These are phyloP conservation scores for Colletotrichum sp. DNA, from an alignment of 2,329 filamentous ascomycete species.

Conservation along the genomic window DNA sequence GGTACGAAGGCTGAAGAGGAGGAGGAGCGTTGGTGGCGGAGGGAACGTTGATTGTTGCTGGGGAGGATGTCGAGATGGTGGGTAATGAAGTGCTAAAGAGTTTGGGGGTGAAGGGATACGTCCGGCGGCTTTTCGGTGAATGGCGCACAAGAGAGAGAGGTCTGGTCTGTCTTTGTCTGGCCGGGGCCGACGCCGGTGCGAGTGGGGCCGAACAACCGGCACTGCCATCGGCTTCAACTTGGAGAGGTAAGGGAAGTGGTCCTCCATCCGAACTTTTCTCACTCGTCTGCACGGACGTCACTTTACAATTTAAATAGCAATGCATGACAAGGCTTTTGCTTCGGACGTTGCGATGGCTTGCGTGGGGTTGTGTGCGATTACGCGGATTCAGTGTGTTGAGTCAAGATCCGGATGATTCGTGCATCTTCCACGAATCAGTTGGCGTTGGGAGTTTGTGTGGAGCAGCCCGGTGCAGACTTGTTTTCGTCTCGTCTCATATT, in stretches of 20 bases:
- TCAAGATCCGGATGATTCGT: not conserved
- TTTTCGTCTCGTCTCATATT: not conserved
- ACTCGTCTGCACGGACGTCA: not conserved
- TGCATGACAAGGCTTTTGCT: not conserved
- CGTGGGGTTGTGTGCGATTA: not conserved
- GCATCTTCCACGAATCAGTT: not conserved
- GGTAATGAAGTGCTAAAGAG: not conserved
- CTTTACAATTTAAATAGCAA: not conserved
- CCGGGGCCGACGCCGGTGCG: not conserved
- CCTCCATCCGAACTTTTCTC: not conserved
- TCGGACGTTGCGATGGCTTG: not conserved
- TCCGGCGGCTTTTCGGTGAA: not conserved
- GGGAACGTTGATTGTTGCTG: not conserved
- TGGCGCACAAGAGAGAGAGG: not conserved
- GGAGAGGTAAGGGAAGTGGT: not conserved
- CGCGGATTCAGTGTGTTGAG: not conserved
- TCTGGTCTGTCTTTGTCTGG: not conserved
- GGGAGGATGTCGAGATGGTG: not conserved
- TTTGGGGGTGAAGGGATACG: not conserved
- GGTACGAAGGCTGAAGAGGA: not conserved
- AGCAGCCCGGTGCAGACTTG: too few species aligned
- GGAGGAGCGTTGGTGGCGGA: not conserved
- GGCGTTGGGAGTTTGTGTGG: too few species aligned
- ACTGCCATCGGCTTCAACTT: not conserved
- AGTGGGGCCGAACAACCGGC: not conserved